Conservation (phyloP, 352 stramenopile genomes). For the Globisporangium nunn region DNA sequence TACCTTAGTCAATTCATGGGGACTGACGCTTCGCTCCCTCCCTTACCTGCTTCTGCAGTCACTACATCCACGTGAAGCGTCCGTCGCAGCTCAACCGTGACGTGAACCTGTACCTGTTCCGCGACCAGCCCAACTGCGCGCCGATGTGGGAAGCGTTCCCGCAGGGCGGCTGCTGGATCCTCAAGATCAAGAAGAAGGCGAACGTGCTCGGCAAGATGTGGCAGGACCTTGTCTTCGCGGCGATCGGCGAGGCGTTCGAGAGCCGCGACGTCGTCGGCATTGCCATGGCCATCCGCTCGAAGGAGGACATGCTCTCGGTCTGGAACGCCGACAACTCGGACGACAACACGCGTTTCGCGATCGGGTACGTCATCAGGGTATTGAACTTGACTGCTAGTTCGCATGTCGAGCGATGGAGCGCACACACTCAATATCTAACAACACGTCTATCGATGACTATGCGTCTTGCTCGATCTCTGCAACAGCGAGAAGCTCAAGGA, state of each 20-base stretch:
- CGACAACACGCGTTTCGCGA: slow-evolving; percentile 76
- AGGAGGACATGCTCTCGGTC: slow-evolving; percentile 92
- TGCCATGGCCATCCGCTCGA: slow-evolving; percentile 90
- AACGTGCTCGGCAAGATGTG: slow-evolving; percentile 93
- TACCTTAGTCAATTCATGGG: too few relatives aligned
- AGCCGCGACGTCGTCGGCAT: slow-evolving; percentile 90
- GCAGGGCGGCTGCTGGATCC: slow-evolving; percentile 92
- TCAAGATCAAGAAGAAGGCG: slow-evolving; percentile 93
- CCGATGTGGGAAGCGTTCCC: slow-evolving; percentile 91
- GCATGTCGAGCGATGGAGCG: too few relatives aligned
- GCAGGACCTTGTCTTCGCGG: slow-evolving; percentile 91
- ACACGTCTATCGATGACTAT: not conserved
- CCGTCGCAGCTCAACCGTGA: slow-evolving; percentile 88
- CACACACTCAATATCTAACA: too few relatives aligned
- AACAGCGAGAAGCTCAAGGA: slow-evolving; percentile 90
- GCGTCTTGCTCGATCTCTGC: not conserved
- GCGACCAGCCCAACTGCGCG: slow-evolving; percentile 80
- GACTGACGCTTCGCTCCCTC: not conserved
- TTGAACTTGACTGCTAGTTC: too few relatives aligned
- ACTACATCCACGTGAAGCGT: slow-evolving; percentile 93
- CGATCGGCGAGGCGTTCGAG: slow-evolving; percentile 89
- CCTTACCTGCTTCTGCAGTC: slow-evolving; percentile 16
- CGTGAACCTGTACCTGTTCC: slow-evolving; percentile 92
- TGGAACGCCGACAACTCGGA: slow-evolving; percentile 93
- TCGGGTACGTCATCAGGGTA: slow-evolving; percentile 34